These are phyloP conservation scores for Metarhizium album DNA, from an alignment of 2,329 filamentous ascomycete genomes.

Conservation along the genomic window DNA sequence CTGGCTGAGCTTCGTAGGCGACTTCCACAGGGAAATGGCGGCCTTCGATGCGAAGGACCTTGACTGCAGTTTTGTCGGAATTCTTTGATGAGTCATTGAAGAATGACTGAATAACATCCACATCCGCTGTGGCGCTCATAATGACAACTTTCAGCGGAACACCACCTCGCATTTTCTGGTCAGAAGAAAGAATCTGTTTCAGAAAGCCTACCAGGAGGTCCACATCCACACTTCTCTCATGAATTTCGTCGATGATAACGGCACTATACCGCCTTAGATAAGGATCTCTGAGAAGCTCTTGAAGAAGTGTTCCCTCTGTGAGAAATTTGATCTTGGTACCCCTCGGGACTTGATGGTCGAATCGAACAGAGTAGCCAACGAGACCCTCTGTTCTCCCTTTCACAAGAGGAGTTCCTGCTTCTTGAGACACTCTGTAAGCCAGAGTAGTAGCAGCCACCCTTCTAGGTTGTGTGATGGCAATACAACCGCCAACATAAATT, in stretches of 20 bases:
- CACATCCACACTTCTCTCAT: slow-evolving; percentile 90
- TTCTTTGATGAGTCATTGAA: slow-evolving; percentile 38
- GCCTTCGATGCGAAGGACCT: slow-evolving; percentile 62
- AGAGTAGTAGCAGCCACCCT: slow-evolving; percentile 89
- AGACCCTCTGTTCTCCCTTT: slow-evolving; percentile 30
- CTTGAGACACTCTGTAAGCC: slow-evolving; percentile 76
- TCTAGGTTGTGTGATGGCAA: slow-evolving; percentile 90
- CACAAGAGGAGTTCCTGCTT: slow-evolving; percentile 47
- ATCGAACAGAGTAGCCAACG: slow-evolving; percentile 91
- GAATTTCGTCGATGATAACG: slow-evolving; percentile 90
- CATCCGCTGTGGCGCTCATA: slow-evolving; percentile 95
- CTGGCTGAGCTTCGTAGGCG: slow-evolving; percentile 60
- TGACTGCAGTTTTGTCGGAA: slow-evolving; percentile 14
- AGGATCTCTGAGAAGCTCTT: slow-evolving; percentile 84
- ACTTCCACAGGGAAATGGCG: slow-evolving; percentile 78
- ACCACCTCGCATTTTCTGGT: slow-evolving; percentile 55
- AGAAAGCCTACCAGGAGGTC: slow-evolving; percentile 85
- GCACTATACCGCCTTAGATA: slow-evolving; percentile 77
- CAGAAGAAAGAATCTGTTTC: slow-evolving; percentile 58
- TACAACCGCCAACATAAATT: slow-evolving; percentile 58
- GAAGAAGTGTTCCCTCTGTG: slow-evolving; percentile 91
- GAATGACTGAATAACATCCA: slow-evolving; percentile 66
- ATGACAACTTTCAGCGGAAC: slow-evolving; percentile 77
- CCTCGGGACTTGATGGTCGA: slow-evolving; percentile 75
- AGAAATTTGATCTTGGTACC: slow-evolving; percentile 86